These are phyloP conservation scores for Elongisporangium undulatum DNA, from an alignment of 352 stramenopile species.

Conservation along the genomic window DNA sequence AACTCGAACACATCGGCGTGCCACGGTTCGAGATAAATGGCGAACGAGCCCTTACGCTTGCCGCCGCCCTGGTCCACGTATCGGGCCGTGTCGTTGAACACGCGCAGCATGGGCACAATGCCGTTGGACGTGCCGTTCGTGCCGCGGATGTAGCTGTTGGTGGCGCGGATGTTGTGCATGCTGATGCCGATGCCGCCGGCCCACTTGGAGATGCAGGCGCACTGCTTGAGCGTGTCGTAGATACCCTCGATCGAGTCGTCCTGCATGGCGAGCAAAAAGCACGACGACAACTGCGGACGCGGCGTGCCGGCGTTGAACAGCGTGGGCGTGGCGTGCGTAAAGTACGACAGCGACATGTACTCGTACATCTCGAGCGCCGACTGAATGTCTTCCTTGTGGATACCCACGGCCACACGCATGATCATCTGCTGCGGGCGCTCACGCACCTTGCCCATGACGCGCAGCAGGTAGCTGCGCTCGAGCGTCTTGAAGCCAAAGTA, in stretches of 20 bases:
- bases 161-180: conserved; percentile 98
- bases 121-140: conserved; percentile 99
- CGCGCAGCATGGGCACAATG: conserved; percentile 99
- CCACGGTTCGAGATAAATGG: conserved; percentile 99
- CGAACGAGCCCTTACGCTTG: conserved; percentile 98
- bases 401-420: conserved; percentile 97
- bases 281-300: conserved; percentile 97
- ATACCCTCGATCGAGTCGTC: conserved; percentile 99
- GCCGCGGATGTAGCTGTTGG: conserved; percentile 96
- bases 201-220: conserved; percentile 99
- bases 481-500: conserved; percentile 99
- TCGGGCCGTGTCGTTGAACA: conserved; percentile 99
- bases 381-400: conserved; percentile 96
- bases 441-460: conserved; percentile 92
- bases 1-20: conserved; percentile 99
- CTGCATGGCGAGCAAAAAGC: conserved; percentile 98
- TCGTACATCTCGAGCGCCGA: conserved; percentile 97
- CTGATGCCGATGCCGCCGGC: conserved; percentile 97
- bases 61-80: conserved; percentile 99
- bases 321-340: conserved; percentile 99
- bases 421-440: conserved; percentile 99
- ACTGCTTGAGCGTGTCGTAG: conserved; percentile 99
- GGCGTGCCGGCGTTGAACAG: conserved; percentile 99
- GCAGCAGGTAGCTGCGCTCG: conserved; percentile 96
- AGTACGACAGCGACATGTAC: conserved; percentile 95